phyloP scores from a whole-genome alignment of 2,329 filamentous ascomycete genomes.

The Fusarium ramigenum region DNA sequence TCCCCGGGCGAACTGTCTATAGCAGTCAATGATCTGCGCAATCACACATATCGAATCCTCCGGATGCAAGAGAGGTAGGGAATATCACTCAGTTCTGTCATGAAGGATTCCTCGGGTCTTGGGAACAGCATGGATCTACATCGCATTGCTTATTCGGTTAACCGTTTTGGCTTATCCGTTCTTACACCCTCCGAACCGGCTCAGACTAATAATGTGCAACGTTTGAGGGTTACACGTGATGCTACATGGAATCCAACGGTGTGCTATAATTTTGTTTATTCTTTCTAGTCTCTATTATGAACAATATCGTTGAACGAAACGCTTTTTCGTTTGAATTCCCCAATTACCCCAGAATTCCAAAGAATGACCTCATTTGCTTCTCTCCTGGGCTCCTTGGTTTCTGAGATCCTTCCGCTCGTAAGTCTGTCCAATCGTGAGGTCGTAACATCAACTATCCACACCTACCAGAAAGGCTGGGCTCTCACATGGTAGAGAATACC shows the following conservation, averaged over 20 bases:
- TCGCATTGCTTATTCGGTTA: constrained; percentile 2
- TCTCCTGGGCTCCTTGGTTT: constrained; percentile 17
- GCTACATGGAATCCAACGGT: not conserved
- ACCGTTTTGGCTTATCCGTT: not conserved
- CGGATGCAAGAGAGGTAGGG: not conserved
- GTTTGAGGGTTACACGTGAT: not conserved
- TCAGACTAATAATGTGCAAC: not conserved
- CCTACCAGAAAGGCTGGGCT: not conserved
- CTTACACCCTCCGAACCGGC: not conserved
- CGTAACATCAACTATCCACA: constrained; percentile 5
- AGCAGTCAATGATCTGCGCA: not conserved
- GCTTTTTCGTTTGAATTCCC: not conserved
- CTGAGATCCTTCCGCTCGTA: constrained; percentile 1
- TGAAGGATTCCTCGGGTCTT: not conserved
- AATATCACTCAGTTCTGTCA: not conserved
- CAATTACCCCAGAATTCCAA: not conserved
- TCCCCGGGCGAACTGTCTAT: not conserved
- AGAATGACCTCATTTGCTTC: not conserved
- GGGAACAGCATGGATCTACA: not conserved
- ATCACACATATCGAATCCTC: constrained; percentile 1
- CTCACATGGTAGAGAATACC: not conserved
- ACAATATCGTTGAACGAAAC: not conserved
- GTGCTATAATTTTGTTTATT: not conserved
- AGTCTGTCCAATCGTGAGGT: constrained; percentile 15
- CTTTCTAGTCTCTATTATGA: not conserved